Evolutionary conservation across 176 grass and related monocot genomes (phyloP).

Genomic region (Secale cereale): DNA sequence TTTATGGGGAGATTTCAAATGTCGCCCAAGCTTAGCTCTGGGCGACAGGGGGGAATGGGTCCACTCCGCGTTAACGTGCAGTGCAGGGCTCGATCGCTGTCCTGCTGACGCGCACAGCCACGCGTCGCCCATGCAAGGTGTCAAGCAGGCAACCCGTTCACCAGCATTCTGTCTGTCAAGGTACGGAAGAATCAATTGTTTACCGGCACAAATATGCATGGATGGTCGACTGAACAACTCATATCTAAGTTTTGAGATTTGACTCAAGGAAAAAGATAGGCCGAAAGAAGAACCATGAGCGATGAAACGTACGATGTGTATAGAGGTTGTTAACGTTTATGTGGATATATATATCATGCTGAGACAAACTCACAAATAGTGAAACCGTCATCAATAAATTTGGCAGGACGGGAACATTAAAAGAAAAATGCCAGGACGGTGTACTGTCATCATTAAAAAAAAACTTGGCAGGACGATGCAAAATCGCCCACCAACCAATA

Average conservation of each 20-base stretch:
- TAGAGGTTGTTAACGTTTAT: not conserved
- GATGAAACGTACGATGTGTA: not conserved
- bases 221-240: not conserved
- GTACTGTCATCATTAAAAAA: no score
- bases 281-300: not conserved
- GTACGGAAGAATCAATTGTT: not conserved
- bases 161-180: not conserved
- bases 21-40: not conserved
- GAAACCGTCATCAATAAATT: no score
- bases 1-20: not conserved
- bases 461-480: no score
- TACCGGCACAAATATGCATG: constrained; percentile 7
- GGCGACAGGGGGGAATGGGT: not conserved
- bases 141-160: not conserved
- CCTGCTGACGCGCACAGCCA: constrained; percentile 18
- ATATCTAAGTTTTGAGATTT: not conserved
- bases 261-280: constrained; percentile 13
- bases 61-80: not conserved
- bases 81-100: constrained; percentile 2
- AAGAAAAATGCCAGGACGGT: no score
- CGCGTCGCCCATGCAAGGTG: constrained; percentile 51
- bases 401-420: no score
- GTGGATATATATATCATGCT: no score
- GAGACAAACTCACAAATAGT: no score
- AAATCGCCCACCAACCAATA: no score